phyloP scores from a whole-genome alignment of 371 early-diverging fungal species.

The Mortierella sp. region DNA sequence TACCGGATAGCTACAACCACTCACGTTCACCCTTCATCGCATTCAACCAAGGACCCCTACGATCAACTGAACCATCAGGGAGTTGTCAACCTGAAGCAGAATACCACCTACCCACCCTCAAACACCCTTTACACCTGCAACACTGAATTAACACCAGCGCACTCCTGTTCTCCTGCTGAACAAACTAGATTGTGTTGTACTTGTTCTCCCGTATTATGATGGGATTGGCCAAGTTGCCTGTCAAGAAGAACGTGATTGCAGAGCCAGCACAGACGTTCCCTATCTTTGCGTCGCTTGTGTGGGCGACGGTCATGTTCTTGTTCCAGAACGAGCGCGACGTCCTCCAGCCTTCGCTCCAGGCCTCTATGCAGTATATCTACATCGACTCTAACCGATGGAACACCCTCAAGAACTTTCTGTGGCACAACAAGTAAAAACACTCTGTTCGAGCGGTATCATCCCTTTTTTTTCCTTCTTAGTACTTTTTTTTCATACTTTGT shows the following conservation, averaged over 20 bases:
- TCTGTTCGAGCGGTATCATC: too few relatives aligned
- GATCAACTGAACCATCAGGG: neutral
- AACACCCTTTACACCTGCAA: neutral
- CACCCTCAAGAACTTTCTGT: conserved; percentile 81
- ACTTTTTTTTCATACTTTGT: too few relatives aligned
- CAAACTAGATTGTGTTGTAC: conserved; percentile 90
- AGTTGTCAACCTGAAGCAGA: neutral
- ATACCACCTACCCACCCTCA: neutral
- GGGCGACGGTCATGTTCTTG: conserved; percentile 97
- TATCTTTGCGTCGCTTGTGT: conserved; percentile 93
- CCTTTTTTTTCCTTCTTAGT: too few relatives aligned
- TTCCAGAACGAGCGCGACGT: conserved; percentile 90
- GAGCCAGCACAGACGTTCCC: conserved; percentile 89
- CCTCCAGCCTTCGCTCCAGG: conserved; percentile 92
- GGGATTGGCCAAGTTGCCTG: conserved; percentile 87
- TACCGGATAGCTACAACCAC: too few relatives aligned
- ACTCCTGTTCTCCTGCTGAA: neutral
- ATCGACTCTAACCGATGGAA: conserved; percentile 88
- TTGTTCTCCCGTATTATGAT: conserved; percentile 92
- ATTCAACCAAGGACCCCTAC: too few relatives aligned
- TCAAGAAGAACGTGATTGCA: conserved; percentile 74
- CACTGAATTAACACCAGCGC: too few relatives aligned
- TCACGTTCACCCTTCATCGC: neutral
- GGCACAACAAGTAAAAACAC: conserved; percentile 93
- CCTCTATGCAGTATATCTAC: conserved; percentile 96